These are phyloP conservation scores for Fusarium coicis DNA, from an alignment of 2,329 filamentous ascomycete species.

Conservation along the genomic window DNA sequence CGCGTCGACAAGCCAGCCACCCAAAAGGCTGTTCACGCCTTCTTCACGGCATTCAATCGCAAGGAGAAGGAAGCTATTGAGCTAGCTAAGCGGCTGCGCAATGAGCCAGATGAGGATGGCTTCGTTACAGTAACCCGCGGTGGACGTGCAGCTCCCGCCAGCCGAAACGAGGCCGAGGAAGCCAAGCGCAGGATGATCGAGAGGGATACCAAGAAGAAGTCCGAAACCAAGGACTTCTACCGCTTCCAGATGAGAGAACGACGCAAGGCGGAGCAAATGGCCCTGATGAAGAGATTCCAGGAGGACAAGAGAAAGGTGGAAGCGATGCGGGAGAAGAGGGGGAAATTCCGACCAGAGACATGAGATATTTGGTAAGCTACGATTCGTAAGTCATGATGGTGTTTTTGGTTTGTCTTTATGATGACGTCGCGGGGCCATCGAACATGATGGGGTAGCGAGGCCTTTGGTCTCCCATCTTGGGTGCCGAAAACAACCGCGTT, in stretches of 20 bases:
- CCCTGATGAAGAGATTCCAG: constrained; percentile 77
- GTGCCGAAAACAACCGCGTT: constrained; percentile 73
- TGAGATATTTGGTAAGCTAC: constrained; percentile 40
- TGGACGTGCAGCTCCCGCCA: constrained; percentile 77
- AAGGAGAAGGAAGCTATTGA: constrained; percentile 73
- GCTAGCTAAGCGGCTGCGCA: constrained; percentile 72
- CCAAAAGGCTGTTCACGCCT: constrained; percentile 82
- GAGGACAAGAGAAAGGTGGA: constrained; percentile 78
- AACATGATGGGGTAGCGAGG: constrained; percentile 40
- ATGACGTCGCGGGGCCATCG: constrained; percentile 68
- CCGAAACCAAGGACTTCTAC: constrained; percentile 79
- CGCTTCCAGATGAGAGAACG: constrained; percentile 84
- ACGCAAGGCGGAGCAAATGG: constrained; percentile 78
- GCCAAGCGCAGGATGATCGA: constrained; percentile 69
- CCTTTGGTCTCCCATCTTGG: constrained; percentile 44
- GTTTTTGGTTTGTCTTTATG: constrained; percentile 44
- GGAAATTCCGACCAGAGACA: constrained; percentile 67
- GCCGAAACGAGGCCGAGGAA: constrained; percentile 75
- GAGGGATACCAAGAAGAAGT: constrained; percentile 70
- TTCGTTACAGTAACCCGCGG: constrained; percentile 92
- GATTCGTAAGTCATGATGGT: constrained; percentile 24
- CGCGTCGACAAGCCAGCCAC: constrained; percentile 76
- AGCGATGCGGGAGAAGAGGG: constrained; percentile 75
- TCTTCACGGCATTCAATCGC: constrained; percentile 83
- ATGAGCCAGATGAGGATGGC: constrained; percentile 91